Conservation (phyloP, 2,329 filamentous ascomycete genomes). For the Hymenoscyphus occultus region DNA sequence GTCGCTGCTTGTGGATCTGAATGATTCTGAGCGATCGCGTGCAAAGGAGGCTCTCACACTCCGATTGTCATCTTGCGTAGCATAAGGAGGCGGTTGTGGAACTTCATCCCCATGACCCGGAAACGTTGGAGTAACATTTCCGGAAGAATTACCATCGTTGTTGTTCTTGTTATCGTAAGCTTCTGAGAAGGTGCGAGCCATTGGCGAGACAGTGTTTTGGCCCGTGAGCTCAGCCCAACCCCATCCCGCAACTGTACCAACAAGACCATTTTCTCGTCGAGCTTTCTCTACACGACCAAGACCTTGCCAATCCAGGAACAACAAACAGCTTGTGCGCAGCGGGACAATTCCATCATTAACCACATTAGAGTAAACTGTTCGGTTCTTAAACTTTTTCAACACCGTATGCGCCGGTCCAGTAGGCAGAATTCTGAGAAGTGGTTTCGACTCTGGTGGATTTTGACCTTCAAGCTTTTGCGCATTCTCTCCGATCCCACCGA, state of each 20-base stretch:
- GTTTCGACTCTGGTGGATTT: slow-evolving; percentile 77
- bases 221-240: slow-evolving; percentile 91
- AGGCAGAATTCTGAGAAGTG: slow-evolving; percentile 81
- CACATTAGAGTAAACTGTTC: slow-evolving; percentile 93
- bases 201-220: slow-evolving; percentile 46
- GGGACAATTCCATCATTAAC: slow-evolving; percentile 98
- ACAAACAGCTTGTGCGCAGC: slow-evolving; percentile 86
- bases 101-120: slow-evolving; percentile 50
- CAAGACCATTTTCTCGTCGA: slow-evolving; percentile 82
- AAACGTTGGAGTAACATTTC: slow-evolving; percentile 44
- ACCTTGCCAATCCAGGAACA: slow-evolving; percentile 96
- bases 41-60: slow-evolving; percentile 46
- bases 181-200: slow-evolving; percentile 26
- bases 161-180: slow-evolving; percentile 10
- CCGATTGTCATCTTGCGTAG: slow-evolving; percentile 63
- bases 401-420: slow-evolving; percentile 88
- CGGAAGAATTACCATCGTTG: slow-evolving; percentile 31
- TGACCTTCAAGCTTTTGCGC: slow-evolving; percentile 58
- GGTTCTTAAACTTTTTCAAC: slow-evolving; percentile 81
- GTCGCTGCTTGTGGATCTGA: slow-evolving; percentile 19
- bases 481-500: slow-evolving; percentile 74
- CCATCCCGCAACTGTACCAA: slow-evolving; percentile 90
- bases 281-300: slow-evolving; percentile 93
- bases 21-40: slow-evolving; percentile 26
- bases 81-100: slow-evolving; percentile 66